Evolutionary conservation across 2,329 filamentous ascomycete species (phyloP).

Genomic region (Diplocarpon mali): DNA sequence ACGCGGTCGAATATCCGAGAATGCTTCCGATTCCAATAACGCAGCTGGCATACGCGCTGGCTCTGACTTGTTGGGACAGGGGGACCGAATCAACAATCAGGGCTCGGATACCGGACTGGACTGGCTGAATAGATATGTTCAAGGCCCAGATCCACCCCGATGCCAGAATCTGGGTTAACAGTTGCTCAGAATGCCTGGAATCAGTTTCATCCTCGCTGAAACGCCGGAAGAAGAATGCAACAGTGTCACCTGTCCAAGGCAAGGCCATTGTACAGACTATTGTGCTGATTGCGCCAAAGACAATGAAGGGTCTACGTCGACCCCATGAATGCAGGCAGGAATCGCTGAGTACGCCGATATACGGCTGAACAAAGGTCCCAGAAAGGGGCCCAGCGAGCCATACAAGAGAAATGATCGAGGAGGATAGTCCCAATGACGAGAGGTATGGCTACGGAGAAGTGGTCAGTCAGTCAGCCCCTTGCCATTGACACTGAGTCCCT

Average conservation of each 20-base stretch:
- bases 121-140: conserved; percentile 26
- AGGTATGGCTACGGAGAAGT: conserved; percentile 22
- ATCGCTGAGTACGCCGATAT: conserved; percentile 42
- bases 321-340: conserved; percentile 32
- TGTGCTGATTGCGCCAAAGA: conserved; percentile 37
- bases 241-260: conserved; percentile 38
- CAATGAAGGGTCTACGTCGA: conserved; percentile 40
- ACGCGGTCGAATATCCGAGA: conserved; percentile 25
- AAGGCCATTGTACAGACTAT: conserved; percentile 38
- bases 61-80: conserved; percentile 23
- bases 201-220: neutral
- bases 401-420: conserved; percentile 39
- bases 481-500: no score
- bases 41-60: conserved; percentile 24
- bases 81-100: conserved; percentile 27
- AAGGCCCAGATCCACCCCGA: conserved; percentile 21
- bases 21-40: conserved; percentile 26
- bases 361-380: conserved; percentile 41
- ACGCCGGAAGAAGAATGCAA: conserved; percentile 1
- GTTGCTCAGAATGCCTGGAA: neutral
- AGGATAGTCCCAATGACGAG: conserved; percentile 39
- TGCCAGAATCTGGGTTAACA: conserved; percentile 9
- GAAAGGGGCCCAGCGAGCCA: conserved; percentile 46
- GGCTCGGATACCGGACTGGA: conserved; percentile 27
- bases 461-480: no score